Percentiles rank a stretch among this genome's conserved stretches.
These are phyloP conservation scores for Lophium mytilinum DNA, from an alignment of 495 filamentous ascomycete genomes.

Conservation along the genomic window DNA sequence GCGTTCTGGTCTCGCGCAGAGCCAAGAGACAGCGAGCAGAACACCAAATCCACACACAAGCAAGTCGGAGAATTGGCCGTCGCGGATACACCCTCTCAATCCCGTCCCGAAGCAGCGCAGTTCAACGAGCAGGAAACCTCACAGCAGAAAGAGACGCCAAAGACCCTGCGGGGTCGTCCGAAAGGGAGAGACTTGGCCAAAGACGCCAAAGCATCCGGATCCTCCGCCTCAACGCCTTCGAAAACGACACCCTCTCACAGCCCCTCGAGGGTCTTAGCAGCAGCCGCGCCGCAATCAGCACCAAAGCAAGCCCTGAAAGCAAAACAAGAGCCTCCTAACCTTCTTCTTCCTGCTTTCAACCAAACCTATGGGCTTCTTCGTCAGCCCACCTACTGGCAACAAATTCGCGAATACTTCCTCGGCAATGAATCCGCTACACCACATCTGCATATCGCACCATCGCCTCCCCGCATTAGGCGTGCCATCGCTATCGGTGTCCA, in stretches of 20 bases:
- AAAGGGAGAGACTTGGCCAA: constrained; percentile 6
- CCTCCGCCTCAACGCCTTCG: constrained; percentile 16
- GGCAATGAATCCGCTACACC: constrained; percentile 37
- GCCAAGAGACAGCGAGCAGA: constrained; percentile 37
- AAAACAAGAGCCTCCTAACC: constrained; percentile 22
- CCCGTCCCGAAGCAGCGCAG: constrained; percentile 52
- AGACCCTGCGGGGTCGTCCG: constrained; percentile 14
- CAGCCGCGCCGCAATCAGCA: constrained; percentile 7
- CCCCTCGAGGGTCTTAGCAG: constrained; percentile 8
- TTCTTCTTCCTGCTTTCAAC: constrained; percentile 31
- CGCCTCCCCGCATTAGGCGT: constrained; percentile 63
- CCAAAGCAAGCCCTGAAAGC: constrained; percentile 6
- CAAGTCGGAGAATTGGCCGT: constrained; percentile 58
- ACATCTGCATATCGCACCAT: constrained; percentile 64
- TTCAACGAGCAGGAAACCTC: constrained; percentile 39
- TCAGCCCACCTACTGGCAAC: constrained; percentile 28
- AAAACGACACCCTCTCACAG: constrained; percentile 6
- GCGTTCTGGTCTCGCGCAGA: constrained; percentile 75
- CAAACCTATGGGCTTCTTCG: constrained; percentile 27
- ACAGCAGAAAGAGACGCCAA: constrained; percentile 32
- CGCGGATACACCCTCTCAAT: constrained; percentile 57
- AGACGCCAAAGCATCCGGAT: constrained; percentile 8
- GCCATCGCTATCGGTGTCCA: constrained; percentile 92
- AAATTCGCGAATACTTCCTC: constrained; percentile 27
- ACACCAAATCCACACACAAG: constrained; percentile 41